Evolutionary conservation across 2,329 filamentous ascomycete species (phyloP), one percentile per base, ranked within the genome.

Genomic region (Aphanoascus verrucosus): DNA sequence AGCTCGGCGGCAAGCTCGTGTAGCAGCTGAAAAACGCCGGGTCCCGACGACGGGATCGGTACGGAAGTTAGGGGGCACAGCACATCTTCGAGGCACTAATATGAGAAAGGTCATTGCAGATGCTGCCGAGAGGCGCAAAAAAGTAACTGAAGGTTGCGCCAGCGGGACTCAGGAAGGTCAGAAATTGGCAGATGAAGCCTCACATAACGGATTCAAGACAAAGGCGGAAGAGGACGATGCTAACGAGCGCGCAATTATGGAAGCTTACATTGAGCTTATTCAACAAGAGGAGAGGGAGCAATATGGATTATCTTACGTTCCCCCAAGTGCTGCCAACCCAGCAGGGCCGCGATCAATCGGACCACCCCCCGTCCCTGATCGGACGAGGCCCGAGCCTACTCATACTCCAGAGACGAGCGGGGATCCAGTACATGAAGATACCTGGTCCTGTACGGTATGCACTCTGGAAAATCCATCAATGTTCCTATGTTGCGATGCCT

Each of bases 171-270:
- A 80, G 45, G 79, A 81, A 57, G 82, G 83, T 44, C 72, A 75
- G n/a, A 79, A 84, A 62, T 80, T 90, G 17, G 77, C 77, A 2
- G 77, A 82, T 45, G 78, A 86, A 37, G 85, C 84, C 37, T 81
- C 81, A 5, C 75, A 75, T 54, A 85, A 85, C 59, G 87, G 88
- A 0, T 91, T 94, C 72, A 80, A 78, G 56, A 96, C 89, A 0
- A 80, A 86, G 62, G 88, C 88, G 0, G 88, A 94, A 59, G 86
- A 94, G 65, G 88, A 95, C 53, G 84, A 89, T 60, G 90, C 88
- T 2, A 94, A 95, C 61, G 88, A 95, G 53, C 77, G 80, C 20
- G 90, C 90, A 4, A 94, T 95, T 56, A 82, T 88, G 51, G 82
- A 90, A 63, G 89, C 89, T 0, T 74, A 94, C 32, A 89, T 87